These are phyloP conservation scores for Claviceps sp. DNA, from an alignment of 2,329 filamentous ascomycete species.

Conservation along the genomic window DNA sequence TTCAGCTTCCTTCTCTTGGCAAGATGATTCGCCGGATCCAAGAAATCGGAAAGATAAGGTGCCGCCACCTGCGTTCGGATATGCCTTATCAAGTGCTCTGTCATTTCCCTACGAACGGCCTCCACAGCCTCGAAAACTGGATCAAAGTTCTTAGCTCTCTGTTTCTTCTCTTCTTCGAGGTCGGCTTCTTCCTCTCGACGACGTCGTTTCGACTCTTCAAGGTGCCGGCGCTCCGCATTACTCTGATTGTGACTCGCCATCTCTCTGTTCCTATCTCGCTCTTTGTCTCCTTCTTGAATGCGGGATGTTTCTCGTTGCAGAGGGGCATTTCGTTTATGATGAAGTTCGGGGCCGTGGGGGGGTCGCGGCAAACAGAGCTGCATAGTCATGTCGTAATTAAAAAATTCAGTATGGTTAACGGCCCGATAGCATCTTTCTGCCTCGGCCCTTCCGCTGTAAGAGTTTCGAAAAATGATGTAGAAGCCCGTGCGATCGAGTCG, in stretches of 20 bases:
- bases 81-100: slow-evolving; percentile 76
- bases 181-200: slow-evolving; percentile 68
- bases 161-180: slow-evolving; percentile 77
- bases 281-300: slow-evolving; percentile 1
- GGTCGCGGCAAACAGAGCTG: slow-evolving; percentile 42
- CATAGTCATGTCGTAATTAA: slow-evolving; percentile 88
- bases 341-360: slow-evolving; percentile 11
- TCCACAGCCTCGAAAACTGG: slow-evolving; percentile 77
- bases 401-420: slow-evolving; percentile 71
- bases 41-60: slow-evolving; percentile 63
- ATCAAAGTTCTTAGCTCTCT: slow-evolving; percentile 76
- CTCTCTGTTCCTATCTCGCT: slow-evolving; percentile 1
- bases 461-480: slow-evolving; percentile 81
- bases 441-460: slow-evolving; percentile 61
- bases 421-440: slow-evolving; percentile 66
- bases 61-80: slow-evolving; percentile 79
- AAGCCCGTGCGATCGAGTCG: slow-evolving; percentile 77
- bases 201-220: slow-evolving; percentile 51
- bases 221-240: slow-evolving; percentile 29
- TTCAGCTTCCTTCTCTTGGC: slow-evolving; percentile 71
- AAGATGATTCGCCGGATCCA: slow-evolving; percentile 69
- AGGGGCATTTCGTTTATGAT: slow-evolving; percentile 22
- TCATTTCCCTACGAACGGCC: slow-evolving; percentile 65
- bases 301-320: slow-evolving; percentile 17
- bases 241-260: slow-evolving; percentile 5